These are phyloP conservation scores for Cordyceps farinosa DNA, from an alignment of 2,329 filamentous ascomycete genomes.

Conservation along the genomic window DNA sequence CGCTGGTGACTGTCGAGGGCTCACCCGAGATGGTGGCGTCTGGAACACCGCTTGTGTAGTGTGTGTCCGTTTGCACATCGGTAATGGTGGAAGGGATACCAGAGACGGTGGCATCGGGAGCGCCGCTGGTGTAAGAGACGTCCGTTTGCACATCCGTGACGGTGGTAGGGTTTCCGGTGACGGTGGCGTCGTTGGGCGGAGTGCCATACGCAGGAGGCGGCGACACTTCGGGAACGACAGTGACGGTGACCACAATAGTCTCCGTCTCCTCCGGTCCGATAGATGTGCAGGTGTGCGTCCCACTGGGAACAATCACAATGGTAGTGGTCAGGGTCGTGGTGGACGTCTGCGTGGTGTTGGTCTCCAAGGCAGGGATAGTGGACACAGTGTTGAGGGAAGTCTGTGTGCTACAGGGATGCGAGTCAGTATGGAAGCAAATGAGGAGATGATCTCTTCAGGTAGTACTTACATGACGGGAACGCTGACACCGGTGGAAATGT, in stretches of 20 bases:
- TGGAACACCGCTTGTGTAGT: slow-evolving; percentile 28
- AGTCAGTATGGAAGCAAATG: not conserved
- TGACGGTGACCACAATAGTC: slow-evolving; percentile 26
- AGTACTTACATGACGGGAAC: slow-evolving; percentile 36
- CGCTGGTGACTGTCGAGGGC: slow-evolving; percentile 31
- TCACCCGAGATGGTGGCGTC: slow-evolving; percentile 31
- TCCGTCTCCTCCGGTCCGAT: not conserved
- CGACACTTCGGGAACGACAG: slow-evolving; percentile 13
- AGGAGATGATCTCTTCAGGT: no score
- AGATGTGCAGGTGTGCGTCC: slow-evolving; percentile 5
- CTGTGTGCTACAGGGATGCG: slow-evolving; percentile 27
- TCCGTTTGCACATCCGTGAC: slow-evolving; percentile 11
- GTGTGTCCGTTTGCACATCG: slow-evolving; percentile 24
- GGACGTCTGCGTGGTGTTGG: slow-evolving; percentile 25
- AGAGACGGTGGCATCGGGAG: slow-evolving; percentile 26
- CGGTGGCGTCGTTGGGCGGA: slow-evolving; percentile 14
- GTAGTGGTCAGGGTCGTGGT: slow-evolving; percentile 21
- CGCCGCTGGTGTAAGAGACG: slow-evolving; percentile 12
- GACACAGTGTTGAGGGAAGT: slow-evolving; percentile 34
- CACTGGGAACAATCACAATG: slow-evolving; percentile 19
- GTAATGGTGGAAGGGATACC: slow-evolving; percentile 26
- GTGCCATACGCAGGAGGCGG: not conserved
- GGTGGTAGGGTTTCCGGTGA: slow-evolving; percentile 9
- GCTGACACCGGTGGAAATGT: slow-evolving; percentile 22
- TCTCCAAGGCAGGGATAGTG: slow-evolving; percentile 24